Evolutionary conservation across 371 early-diverging fungal genomes (phyloP).

Genomic region (Mucor circinelloides): DNA sequence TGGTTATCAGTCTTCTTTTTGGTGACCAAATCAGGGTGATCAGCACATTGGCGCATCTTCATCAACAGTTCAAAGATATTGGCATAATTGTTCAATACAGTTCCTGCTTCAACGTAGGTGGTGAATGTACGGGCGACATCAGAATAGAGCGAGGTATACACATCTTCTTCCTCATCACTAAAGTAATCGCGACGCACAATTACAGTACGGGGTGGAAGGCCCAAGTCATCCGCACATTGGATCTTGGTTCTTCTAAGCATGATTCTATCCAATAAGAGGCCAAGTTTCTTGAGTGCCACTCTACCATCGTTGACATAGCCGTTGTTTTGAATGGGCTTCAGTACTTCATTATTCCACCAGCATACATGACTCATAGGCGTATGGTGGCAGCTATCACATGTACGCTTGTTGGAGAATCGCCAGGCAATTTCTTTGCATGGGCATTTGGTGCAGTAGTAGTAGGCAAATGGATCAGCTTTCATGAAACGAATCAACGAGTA

Average conservation of each 20-base stretch:
- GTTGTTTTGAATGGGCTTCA: slow-evolving; percentile 89
- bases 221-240: slow-evolving; percentile 90
- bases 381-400: slow-evolving; percentile 83
- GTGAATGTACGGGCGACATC: slow-evolving; percentile 81
- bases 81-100: slow-evolving; percentile 94
- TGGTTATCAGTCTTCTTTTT: slow-evolving; percentile 52
- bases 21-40: slow-evolving; percentile 88
- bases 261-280: slow-evolving; percentile 79
- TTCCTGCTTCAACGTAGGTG: slow-evolving; percentile 83
- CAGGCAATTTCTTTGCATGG: slow-evolving; percentile 81
- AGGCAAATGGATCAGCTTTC: slow-evolving; percentile 71
- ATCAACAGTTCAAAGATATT: slow-evolving; percentile 85
- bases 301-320: slow-evolving; percentile 73
- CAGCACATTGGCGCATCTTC: slow-evolving; percentile 75
- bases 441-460: slow-evolving; percentile 91
- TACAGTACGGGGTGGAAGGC: slow-evolving; percentile 89
- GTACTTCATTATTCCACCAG: slow-evolving; percentile 96
- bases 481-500: slow-evolving; percentile 94
- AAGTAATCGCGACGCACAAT: slow-evolving; percentile 83
- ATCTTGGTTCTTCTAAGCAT: slow-evolving; percentile 95
- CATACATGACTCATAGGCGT: slow-evolving; percentile 83
- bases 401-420: slow-evolving; percentile 67
- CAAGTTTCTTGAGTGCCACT: slow-evolving; percentile 77
- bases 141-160: slow-evolving; percentile 85
- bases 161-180: slow-evolving; percentile 91